Base-by-base conservation (phyloP, 78 protist genomes). In the Protostelium mycophagum region DNA sequence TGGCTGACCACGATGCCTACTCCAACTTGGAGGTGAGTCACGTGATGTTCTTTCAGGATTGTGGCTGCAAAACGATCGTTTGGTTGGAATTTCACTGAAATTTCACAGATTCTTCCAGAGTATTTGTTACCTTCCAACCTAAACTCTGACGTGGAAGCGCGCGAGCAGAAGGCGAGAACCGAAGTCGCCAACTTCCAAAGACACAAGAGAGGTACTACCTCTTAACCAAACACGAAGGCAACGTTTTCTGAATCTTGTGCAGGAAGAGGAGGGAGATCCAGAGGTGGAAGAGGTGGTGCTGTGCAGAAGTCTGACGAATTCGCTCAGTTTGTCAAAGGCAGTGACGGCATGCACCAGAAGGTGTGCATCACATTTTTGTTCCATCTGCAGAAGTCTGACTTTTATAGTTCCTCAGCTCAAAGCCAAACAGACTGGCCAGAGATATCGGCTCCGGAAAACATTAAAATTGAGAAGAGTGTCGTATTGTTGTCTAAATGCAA, bases 31-130 rank as follows among this genome's bases (percentile, higher is more conserved):
- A 87, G 35, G 89, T 84, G 94, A 89, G 37, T 86, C 88, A 84
- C 90, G 91, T 35, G 87, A 92, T 86, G 94, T 89, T 88, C 84
- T 92, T 29, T 85, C 86, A 86, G 90, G 90, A 0, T 39, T 91
- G 34, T 89, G 88, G 38, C 94, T 35, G 94, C 88, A 86, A 84
- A 88, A 10, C 38, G 91, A 1, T n/a, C 88, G 0, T 51, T 83
- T 1, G 88, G 86, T 34, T 86, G 83, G 73, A 85, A 88, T 51
- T 63, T 83, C 31, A 36, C 90, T 23, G 28, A 34, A 25, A 86
- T 87, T 92, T 37, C 88, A 10, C 37, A 85, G 38, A 28, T 35
- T 34, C 83, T 92, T 28, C 94, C 94, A 38, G 94, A 92, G 16
- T 92, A 92, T 83, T 38, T 92, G 9, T 84, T 92, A 36, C 94